Evolutionary conservation across 1,139 yeast species (phyloP), one percentile per base, ranked within the genome.

Genomic region (Zygosaccharomyces sapae): DNA sequence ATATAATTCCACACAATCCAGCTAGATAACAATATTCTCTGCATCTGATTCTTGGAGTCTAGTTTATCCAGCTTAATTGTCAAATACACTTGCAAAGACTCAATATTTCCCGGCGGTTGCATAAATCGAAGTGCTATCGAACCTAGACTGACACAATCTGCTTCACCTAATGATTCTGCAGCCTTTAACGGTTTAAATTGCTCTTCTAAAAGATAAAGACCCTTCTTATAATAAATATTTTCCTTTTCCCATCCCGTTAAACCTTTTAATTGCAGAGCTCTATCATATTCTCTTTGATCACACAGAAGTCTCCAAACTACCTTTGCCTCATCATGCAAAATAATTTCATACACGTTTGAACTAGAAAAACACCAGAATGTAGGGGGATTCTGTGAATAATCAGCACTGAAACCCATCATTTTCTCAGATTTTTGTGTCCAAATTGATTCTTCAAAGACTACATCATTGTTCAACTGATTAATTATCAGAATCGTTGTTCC

Each of bases 261-360:
- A 12, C 69, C 66, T 10, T 68, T 55, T 16, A 79, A 67, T 2
- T 67, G 58, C 41, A 89, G 68, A 0, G 97, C 97, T 45, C 80
- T 80, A 12, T 83, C 86, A 64, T 74, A 90, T 48, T 78, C 73
- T 1, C 79, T 76, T 59, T 78, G 73, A 38, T 77, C 79, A 48
- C 85, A 73, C 62, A 86, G 75, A 5, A 83, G 75, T 52, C 76
- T 77, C 96, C 97, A 87, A 3, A 89, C 82, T 20, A 86, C 83
- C 4, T 75, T 70, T 5, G 81, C 73, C 62, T 92, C 97, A 55
- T 85, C 77, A 29, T 74, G 75, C 7, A 86, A 71, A 3, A 86
- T 74, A 7, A 92, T 67, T 62, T 92, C 96, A 58, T 74, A 83
- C 8, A 87, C 75, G 41, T 65, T 70, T 2, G 64, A 57, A 19